A percentile compares a stretch with the other conserved stretches of the same genome.
Conservation (phyloP, 805 yeast genomes). For the Kodamaea lidongshanica region DNA sequence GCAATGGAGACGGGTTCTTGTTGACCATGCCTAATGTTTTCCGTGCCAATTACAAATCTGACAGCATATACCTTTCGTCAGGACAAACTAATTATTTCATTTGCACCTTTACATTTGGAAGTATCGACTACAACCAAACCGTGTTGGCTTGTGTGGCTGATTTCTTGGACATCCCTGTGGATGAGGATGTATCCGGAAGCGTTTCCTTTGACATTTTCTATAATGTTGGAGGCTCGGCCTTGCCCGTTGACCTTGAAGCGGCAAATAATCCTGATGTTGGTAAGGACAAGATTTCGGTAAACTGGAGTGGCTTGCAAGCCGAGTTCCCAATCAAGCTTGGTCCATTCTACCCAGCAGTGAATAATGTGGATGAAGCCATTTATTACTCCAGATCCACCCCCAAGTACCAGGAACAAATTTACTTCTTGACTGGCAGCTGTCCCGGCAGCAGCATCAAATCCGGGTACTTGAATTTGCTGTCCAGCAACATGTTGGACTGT, state of each 20-base stretch:
- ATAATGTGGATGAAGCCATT: conserved; percentile 8
- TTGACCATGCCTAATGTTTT: conserved; percentile 13
- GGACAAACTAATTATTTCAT: conserved; percentile 8
- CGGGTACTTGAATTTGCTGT: conserved; percentile 11
- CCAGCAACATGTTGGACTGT: conserved; percentile 12
- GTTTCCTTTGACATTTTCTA: conserved; percentile 14
- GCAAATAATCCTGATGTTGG: conserved; percentile 9
- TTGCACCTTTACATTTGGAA: conserved; percentile 6
- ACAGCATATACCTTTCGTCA: conserved; percentile 9
- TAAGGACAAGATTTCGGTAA: conserved; percentile 4
- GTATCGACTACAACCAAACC: too few species aligned
- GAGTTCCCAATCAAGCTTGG: conserved; percentile 11
- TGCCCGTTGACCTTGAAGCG: conserved; percentile 9
- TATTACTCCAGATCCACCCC: conserved; percentile 14
- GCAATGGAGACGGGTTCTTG: conserved; percentile 10
- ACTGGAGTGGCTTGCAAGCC: conserved; percentile 11
- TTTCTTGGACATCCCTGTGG: too few species aligned
- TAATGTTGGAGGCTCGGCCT: conserved; percentile 16
- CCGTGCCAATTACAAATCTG: conserved; percentile 12
- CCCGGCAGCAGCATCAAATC: conserved; percentile 11
- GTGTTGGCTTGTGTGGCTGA: too few species aligned
- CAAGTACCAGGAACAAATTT: conserved; percentile 11
- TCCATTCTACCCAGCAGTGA: conserved; percentile 9
- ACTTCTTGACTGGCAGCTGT: conserved; percentile 13
- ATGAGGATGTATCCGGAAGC: conserved; percentile 6